Percentiles rank a stretch among this genome's conserved stretches.
Evolutionary conservation across 2,329 filamentous ascomycete genomes (phyloP).

Genomic region (Phaeosphaeriaceae sp.): DNA sequence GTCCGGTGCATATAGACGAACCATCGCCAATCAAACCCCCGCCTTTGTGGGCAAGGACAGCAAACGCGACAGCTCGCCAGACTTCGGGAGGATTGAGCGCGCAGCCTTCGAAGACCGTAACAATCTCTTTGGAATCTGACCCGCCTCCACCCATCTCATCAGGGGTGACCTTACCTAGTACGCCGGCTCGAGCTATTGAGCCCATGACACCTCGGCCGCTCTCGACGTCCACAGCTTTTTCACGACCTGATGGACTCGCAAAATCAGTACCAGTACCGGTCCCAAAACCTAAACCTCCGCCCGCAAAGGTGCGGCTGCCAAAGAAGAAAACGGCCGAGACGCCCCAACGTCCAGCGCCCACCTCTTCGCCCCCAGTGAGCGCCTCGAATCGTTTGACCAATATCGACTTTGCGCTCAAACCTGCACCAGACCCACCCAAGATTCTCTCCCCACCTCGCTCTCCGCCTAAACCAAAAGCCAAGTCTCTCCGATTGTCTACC

Average conservation of each 20-base stretch:
- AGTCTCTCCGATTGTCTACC: conserved; percentile 47
- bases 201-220: not conserved
- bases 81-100: conserved; percentile 21
- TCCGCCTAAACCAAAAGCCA: conserved; percentile 34
- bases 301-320: conserved; percentile 34
- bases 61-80: conserved; percentile 30
- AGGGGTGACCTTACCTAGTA: conserved; percentile 32
- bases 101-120: conserved; percentile 41
- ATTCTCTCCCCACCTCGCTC: conserved; percentile 20
- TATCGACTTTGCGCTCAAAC: conserved; percentile 36
- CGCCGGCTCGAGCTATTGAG: conserved; percentile 16
- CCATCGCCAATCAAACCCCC: conserved; percentile 18
- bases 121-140: conserved; percentile 45
- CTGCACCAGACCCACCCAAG: conserved; percentile 10
- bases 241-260: conserved; percentile 3
- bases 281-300: conserved; percentile 31
- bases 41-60: conserved; percentile 31
- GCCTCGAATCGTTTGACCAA: conserved; percentile 46
- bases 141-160: conserved; percentile 22
- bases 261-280: conserved; percentile 5
- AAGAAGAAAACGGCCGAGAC: conserved; percentile 29
- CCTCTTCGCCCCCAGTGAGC: conserved; percentile 48
- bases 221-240: conserved; percentile 8
- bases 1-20: conserved; percentile 15
- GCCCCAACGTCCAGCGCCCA: conserved; percentile 29